Evolutionary conservation across 257 asterid genomes (phyloP).

Genomic region (Fraxinus quadrangulata): DNA sequence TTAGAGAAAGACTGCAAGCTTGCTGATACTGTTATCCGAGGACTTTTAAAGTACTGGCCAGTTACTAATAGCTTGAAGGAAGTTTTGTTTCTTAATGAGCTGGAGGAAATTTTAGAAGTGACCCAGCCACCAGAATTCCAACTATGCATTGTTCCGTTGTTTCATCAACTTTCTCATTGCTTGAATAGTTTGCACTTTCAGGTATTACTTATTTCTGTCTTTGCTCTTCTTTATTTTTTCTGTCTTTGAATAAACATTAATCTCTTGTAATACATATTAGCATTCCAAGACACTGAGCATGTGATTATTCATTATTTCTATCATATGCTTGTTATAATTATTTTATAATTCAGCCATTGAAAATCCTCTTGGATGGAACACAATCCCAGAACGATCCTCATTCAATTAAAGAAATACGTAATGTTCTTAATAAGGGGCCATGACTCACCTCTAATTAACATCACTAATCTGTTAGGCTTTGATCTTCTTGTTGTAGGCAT

Average conservation of each 20-base stretch:
- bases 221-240: neutral
- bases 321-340: neutral
- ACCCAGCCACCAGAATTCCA: constrained; percentile 75
- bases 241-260: neutral
- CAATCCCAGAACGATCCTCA: neutral
- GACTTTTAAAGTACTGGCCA: constrained; percentile 79
- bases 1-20: constrained; percentile 86
- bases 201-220: constrained; percentile 40
- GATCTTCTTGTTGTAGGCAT: neutral
- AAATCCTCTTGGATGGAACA: neutral
- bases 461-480: neutral
- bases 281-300: neutral
- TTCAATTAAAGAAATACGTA: neutral
- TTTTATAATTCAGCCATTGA: neutral
- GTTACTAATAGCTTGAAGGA: constrained; percentile 80
- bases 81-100: constrained; percentile 77
- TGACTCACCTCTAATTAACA: neutral
- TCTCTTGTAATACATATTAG: neutral
- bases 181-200: constrained; percentile 78
- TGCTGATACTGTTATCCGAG: constrained; percentile 74
- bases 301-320: neutral
- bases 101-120: constrained; percentile 83
- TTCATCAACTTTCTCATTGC: constrained; percentile 70
- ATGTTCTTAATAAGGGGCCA: neutral
- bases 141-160: constrained; percentile 80